Percentiles rank a stretch among this genome's conserved stretches.
These are phyloP conservation scores for Centaurea solstitialis DNA, from an alignment of 129 eudicot species.

Conservation along the genomic window DNA sequence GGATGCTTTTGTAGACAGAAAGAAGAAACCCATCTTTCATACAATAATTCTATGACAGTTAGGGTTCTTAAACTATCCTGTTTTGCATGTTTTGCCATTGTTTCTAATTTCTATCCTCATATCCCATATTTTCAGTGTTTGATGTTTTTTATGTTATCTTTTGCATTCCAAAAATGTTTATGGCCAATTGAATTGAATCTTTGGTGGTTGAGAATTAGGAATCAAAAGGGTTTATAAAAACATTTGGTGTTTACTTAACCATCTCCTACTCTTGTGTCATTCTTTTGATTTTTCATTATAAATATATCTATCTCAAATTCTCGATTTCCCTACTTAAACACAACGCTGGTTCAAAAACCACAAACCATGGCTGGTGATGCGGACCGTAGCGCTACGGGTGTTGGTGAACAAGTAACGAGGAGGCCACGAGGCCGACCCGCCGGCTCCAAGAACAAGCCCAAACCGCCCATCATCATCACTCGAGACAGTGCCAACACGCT, in stretches of 20 bases:
- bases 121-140: not conserved
- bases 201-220: constrained; percentile 51
- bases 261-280: constrained; percentile 60
- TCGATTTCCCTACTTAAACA: constrained; percentile 46
- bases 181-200: constrained; percentile 31
- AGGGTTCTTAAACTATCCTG: not conserved
- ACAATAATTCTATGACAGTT: constrained; percentile 15
- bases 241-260: constrained; percentile 48
- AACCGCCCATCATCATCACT: constrained; percentile 67
- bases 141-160: not conserved
- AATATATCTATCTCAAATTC: constrained; percentile 24
- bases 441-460: constrained; percentile 74
- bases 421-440: constrained; percentile 78
- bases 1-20: constrained; percentile 9
- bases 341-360: not conserved
- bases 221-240: not conserved
- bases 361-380: constrained; percentile 44
- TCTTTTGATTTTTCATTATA: constrained; percentile 39
- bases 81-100: constrained; percentile 3
- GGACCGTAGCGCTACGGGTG: constrained; percentile 26
- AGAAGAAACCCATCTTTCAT: not conserved
- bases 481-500: constrained; percentile 65
- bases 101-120: not conserved
- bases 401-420: constrained; percentile 32
- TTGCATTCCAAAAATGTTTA: not conserved